Conservation (phyloP, 176 grass and related monocot species). For the Echinochloa phyllopogon region DNA sequence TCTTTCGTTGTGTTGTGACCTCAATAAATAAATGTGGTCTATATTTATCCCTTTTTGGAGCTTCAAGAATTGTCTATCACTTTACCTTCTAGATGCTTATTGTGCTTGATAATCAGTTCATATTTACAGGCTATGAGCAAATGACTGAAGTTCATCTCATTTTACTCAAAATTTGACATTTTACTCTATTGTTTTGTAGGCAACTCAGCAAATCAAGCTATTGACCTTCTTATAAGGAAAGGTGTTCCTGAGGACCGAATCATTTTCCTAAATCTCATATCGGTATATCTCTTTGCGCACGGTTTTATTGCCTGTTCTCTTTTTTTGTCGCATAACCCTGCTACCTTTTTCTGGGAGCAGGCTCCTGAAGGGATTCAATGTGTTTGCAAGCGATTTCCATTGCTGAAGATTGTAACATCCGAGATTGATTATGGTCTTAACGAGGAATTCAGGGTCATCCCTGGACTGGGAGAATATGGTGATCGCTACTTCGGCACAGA, state of each 20-base stretch:
- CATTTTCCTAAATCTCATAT: conserved; percentile 98
- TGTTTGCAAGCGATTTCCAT: conserved; percentile 85
- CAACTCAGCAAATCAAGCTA: conserved; percentile 93
- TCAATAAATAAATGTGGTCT: background rate
- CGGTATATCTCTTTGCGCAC: conserved; percentile 50
- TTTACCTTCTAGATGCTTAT: background rate
- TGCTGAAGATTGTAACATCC: conserved; percentile 90
- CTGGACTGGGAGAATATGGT: conserved; percentile 91
- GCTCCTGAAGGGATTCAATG: conserved; percentile 95
- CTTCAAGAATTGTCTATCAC: conserved; percentile 10
- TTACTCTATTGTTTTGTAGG: conserved; percentile 45
- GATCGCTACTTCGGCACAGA: conserved; percentile 97
- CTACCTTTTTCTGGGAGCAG: conserved; percentile 30
- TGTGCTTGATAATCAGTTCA: background rate
- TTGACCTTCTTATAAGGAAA: conserved; percentile 95
- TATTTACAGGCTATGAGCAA: background rate
- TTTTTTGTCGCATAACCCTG: background rate
- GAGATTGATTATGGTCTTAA: conserved; percentile 88
- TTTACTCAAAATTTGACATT: background rate
- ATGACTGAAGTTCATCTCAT: background rate
- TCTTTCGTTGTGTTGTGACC: background rate
- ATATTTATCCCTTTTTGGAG: background rate
- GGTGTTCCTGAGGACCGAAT: conserved; percentile 89
- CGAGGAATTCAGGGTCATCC: conserved; percentile 87
- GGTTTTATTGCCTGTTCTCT: background rate